These are phyloP conservation scores for Pseudogymnoascus sp. DNA, from an alignment of 2,329 filamentous ascomycete species.

Conservation along the genomic window DNA sequence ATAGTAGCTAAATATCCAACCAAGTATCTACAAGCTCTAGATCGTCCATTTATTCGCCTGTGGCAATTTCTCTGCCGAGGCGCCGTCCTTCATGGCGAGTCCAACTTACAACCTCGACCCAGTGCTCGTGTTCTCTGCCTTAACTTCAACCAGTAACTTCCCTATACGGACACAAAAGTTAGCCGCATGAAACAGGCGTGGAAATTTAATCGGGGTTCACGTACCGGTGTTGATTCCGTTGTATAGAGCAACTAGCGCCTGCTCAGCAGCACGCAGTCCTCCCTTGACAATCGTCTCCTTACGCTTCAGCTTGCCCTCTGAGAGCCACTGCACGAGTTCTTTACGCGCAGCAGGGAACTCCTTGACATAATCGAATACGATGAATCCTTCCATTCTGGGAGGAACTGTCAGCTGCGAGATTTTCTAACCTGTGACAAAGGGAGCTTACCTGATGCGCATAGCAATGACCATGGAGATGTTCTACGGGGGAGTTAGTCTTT, in stretches of 20 bases:
- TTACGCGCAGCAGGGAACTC: conserved; percentile 49
- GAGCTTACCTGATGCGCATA: conserved; percentile 42
- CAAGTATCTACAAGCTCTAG: background rate
- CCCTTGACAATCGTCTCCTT: conserved; percentile 64
- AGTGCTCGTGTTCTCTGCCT: conserved; percentile 27
- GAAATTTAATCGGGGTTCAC: conserved; percentile 8
- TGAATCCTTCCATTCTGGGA: conserved; percentile 59
- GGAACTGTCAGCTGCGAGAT: conserved; percentile 19
- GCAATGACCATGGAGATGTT: conserved; percentile 44
- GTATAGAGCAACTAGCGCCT: conserved; percentile 56
- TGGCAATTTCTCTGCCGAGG: background rate
- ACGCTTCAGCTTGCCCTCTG: conserved; percentile 62
- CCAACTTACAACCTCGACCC: conserved; percentile 27
- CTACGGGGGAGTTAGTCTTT: conserved; percentile 20
- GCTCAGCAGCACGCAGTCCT: conserved; percentile 55
- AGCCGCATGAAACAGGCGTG: background rate
- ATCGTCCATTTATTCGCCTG: background rate
- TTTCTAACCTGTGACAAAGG: background rate
- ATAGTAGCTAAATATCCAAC: background rate
- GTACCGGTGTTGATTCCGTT: conserved; percentile 60
- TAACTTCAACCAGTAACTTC: conserved; percentile 50
- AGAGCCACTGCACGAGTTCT: conserved; percentile 59
- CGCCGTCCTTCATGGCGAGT: background rate
- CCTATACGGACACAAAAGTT: conserved; percentile 15
- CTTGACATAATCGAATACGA: conserved; percentile 58